Percentiles rank a stretch among this genome's conserved stretches.
phyloP scores from a whole-genome alignment of 2,329 filamentous ascomycete genomes.

The Orbilia brochopaga region DNA sequence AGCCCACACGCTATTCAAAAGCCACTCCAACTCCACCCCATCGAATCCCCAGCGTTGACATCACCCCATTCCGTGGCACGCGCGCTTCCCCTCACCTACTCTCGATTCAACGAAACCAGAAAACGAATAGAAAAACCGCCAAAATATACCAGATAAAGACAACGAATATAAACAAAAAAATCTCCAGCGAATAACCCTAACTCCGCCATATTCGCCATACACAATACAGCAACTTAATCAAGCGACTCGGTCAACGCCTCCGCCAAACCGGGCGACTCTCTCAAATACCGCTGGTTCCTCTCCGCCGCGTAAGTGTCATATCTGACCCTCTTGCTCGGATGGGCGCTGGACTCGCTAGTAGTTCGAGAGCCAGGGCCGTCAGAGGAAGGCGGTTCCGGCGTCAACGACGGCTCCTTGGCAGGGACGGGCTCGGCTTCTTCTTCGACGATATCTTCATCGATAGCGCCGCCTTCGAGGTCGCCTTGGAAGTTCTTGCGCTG shows the following conservation, averaged over 20 bases:
- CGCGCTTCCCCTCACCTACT: too few species aligned
- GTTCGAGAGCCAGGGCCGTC: slow-evolving; percentile 15
- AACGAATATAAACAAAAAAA: not conserved
- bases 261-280: slow-evolving; percentile 41
- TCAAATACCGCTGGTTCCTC: slow-evolving; percentile 38
- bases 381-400: slow-evolving; percentile 18
- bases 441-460: slow-evolving; percentile 35
- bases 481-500: slow-evolving; percentile 53
- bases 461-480: slow-evolving; percentile 51
- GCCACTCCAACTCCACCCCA: too few species aligned
- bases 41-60: too few species aligned
- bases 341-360: slow-evolving; percentile 27
- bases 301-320: slow-evolving; percentile 37
- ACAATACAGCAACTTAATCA: slow-evolving; percentile 20
- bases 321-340: slow-evolving; percentile 41
- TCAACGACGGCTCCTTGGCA: slow-evolving; percentile 22
- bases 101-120: too few species aligned
- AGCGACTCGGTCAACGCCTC: slow-evolving; percentile 38
- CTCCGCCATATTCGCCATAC: not conserved
- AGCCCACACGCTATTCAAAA: too few species aligned
- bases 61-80: too few species aligned
- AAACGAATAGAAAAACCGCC: too few species aligned
- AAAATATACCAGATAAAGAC: slow-evolving; percentile 3
- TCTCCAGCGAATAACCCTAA: not conserved
- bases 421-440: not conserved